A percentile compares a stretch with the other conserved stretches of the same genome.
phyloP scores from a whole-genome alignment of 768 basidiomycete genomes.

The Flagelloscypha sp. region DNA sequence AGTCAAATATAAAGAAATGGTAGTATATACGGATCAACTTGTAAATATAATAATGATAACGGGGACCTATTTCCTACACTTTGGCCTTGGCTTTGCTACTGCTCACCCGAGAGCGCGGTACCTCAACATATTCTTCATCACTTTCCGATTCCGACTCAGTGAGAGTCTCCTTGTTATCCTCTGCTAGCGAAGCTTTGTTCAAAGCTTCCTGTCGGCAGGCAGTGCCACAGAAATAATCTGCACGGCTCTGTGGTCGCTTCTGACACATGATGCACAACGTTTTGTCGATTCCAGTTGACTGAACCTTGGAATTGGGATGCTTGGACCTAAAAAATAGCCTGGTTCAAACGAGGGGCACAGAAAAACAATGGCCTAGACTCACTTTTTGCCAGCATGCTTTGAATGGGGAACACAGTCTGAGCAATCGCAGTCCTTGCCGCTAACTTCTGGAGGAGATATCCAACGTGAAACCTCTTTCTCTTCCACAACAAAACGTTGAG shows the following conservation, averaged over 20 bases:
- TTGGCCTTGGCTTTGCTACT: too few species aligned
- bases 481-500: constrained; percentile 11
- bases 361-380: constrained; percentile 61
- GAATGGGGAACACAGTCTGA: constrained; percentile 47
- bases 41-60: too few species aligned
- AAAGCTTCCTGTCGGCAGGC: constrained; percentile 53
- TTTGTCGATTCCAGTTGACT: constrained; percentile 54
- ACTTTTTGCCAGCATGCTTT: constrained; percentile 39
- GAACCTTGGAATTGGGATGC: constrained; percentile 5
- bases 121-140: too few species aligned
- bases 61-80: too few species aligned
- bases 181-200: constrained; percentile 30
- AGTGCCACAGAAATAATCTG: constrained; percentile 56
- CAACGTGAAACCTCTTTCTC: too few species aligned
- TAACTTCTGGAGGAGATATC: too few species aligned
- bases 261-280: constrained; percentile 58
- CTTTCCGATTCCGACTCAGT: too few species aligned
- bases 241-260: constrained; percentile 46
- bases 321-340: constrained; percentile 7
- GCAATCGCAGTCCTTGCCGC: constrained; percentile 14
- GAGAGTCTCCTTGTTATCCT: background rate
- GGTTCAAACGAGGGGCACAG: constrained; percentile 3
- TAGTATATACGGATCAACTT: too few species aligned
- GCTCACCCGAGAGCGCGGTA: too few species aligned
- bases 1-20: too few species aligned